Evolutionary conservation across 2,329 filamentous ascomycete species (phyloP).

Genomic region (Proliferodiscus dingleyae): DNA sequence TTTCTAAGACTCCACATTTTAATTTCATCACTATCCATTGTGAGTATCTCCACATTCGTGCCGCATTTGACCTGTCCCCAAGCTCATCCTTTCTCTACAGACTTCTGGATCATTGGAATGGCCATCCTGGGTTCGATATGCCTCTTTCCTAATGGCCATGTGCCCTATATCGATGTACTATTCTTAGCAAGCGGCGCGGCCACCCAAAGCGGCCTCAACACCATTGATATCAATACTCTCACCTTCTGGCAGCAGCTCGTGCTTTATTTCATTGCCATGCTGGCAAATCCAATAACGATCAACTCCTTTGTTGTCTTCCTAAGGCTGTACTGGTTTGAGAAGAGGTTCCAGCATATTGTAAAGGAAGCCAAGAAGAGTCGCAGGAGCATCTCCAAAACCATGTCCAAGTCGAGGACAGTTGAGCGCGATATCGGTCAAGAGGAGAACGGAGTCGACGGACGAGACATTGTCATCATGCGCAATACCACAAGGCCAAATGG

Average conservation of each 20-base stretch:
- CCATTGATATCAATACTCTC: slow-evolving; percentile 62
- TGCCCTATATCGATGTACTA: slow-evolving; percentile 81
- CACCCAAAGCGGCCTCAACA: slow-evolving; percentile 92
- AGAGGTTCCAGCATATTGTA: slow-evolving; percentile 82
- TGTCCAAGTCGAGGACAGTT: slow-evolving; percentile 48
- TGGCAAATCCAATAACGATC: slow-evolving; percentile 79
- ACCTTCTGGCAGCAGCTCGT: slow-evolving; percentile 70
- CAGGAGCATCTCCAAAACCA: slow-evolving; percentile 57
- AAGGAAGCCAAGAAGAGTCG: slow-evolving; percentile 65
- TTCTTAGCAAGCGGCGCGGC: slow-evolving; percentile 82
- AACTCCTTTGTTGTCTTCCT: slow-evolving; percentile 85
- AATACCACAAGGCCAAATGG: slow-evolving; percentile 44
- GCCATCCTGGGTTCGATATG: slow-evolving; percentile 71
- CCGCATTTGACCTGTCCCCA: neutral
- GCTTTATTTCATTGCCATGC: slow-evolving; percentile 65
- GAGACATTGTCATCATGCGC: slow-evolving; percentile 63
- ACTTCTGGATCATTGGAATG: slow-evolving; percentile 75
- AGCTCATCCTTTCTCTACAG: slow-evolving; percentile 35
- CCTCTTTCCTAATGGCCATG: slow-evolving; percentile 58
- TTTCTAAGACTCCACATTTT: slow-evolving; percentile 61
- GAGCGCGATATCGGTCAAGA: slow-evolving; percentile 40
- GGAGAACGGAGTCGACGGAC: slow-evolving; percentile 56
- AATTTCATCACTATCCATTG: slow-evolving; percentile 81
- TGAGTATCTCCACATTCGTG: slow-evolving; percentile 38
- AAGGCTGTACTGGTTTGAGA: slow-evolving; percentile 96